phyloP scores from a whole-genome alignment of 2,329 filamentous ascomycete species.

The Phoma herbarum region DNA sequence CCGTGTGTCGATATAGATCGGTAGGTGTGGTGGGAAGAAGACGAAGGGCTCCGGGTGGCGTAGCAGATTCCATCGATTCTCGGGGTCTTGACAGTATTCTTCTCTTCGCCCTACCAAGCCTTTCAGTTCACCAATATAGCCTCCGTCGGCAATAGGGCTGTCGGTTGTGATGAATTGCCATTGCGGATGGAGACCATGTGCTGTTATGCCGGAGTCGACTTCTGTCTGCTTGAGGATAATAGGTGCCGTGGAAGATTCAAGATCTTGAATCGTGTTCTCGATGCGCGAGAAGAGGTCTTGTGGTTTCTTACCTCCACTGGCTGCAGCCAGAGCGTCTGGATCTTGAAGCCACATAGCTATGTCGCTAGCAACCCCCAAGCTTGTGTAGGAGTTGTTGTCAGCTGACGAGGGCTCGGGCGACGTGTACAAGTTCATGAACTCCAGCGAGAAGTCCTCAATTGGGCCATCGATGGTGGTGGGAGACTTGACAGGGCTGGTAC shows the following conservation, averaged over 20 bases:
- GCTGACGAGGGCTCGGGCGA: conserved; percentile 64
- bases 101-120: conserved; percentile 58
- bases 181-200: conserved; percentile 67
- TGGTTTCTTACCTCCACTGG: conserved; percentile 68
- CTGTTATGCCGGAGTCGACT: conserved; percentile 58
- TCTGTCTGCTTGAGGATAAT: conserved; percentile 62
- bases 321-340: conserved; percentile 70
- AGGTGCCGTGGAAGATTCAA: conserved; percentile 61
- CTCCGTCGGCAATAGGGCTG: conserved; percentile 59
- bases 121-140: conserved; percentile 77
- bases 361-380: conserved; percentile 75
- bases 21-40: conserved; percentile 81
- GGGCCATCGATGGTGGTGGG: conserved; percentile 72
- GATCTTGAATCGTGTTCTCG: conserved; percentile 63
- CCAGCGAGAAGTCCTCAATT: conserved; percentile 74
- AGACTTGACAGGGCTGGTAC: conserved; percentile 79
- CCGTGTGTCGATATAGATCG: conserved; percentile 91
- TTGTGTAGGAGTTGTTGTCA: conserved; percentile 80
- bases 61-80: conserved; percentile 58
- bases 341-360: conserved; percentile 83
- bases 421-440: conserved; percentile 79
- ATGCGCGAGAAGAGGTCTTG: conserved; percentile 76
- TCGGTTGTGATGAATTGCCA: conserved; percentile 74
- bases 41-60: conserved; percentile 63
- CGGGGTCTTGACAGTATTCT: conserved; percentile 57